These are phyloP conservation scores for Phaeosphaeriaceae sp. DNA, from an alignment of 2,329 filamentous ascomycete genomes.

Conservation along the genomic window DNA sequence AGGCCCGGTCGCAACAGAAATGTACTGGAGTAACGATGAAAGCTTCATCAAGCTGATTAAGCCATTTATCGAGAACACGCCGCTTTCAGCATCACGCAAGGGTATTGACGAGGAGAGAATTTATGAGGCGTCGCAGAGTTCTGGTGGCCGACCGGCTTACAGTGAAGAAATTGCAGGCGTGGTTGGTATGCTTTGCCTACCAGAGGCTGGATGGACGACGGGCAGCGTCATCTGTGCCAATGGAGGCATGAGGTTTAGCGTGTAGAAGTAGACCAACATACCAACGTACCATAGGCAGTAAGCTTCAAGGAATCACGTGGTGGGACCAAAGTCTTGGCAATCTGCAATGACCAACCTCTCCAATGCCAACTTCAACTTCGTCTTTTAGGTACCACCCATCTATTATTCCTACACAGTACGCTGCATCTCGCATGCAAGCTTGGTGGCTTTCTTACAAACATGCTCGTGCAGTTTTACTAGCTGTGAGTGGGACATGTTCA, in stretches of 20 bases:
- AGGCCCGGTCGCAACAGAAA: conserved; percentile 67
- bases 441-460: background rate
- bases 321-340: no score
- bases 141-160: conserved; percentile 66
- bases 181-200: conserved; percentile 75
- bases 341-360: no score
- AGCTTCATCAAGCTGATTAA: conserved; percentile 66
- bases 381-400: no score
- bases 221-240: conserved; percentile 82
- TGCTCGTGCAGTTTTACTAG: background rate
- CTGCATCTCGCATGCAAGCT: background rate
- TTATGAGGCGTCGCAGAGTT: conserved; percentile 47
- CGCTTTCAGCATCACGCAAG: conserved; percentile 66
- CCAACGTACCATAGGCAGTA: no score
- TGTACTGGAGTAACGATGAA: conserved; percentile 64
- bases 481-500: background rate
- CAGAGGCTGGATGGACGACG: conserved; percentile 77
- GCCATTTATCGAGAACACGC: conserved; percentile 68
- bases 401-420: no score
- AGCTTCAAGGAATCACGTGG: no score
- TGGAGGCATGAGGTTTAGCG: conserved; percentile 67
- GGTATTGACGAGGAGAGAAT: conserved; percentile 68
- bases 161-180: conserved; percentile 75
- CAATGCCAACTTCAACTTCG: no score
- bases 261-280: no score